Percentiles rank a stretch among this genome's conserved stretches.
Conservation (phyloP, 1,284 basidiomycete species). For the Caloboletus inedulis region DNA sequence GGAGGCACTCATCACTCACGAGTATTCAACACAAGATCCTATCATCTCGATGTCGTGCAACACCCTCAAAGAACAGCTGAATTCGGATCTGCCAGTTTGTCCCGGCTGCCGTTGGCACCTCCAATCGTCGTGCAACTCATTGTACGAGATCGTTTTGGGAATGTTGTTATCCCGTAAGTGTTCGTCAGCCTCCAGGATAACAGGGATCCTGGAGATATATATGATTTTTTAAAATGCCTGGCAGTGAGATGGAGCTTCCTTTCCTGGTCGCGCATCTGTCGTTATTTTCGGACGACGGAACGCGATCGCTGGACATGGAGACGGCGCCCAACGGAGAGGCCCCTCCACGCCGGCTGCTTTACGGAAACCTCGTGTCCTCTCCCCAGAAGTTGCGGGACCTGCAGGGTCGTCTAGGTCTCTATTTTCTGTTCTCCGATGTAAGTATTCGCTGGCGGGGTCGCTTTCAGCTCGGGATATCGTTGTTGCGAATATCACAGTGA, state of each 20-base stretch:
- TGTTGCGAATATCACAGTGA: constrained; percentile 77
- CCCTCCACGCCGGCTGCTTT: constrained; percentile 60
- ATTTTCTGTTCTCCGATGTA: constrained; percentile 88
- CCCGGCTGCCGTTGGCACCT: constrained; percentile 77
- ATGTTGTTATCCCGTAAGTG: constrained; percentile 66
- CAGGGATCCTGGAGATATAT: constrained; percentile 23
- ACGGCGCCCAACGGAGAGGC: constrained; percentile 44
- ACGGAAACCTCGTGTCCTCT: constrained; percentile 82
- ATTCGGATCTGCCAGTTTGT: constrained; percentile 71
- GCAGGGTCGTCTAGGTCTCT: constrained; percentile 73
- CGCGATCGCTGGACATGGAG: constrained; percentile 54
- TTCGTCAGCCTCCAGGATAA: constrained; percentile 21
- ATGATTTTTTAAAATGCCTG: constrained; percentile 18
- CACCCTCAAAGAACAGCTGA: constrained; percentile 77
- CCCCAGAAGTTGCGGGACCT: constrained; percentile 74
- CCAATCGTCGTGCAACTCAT: constrained; percentile 76
- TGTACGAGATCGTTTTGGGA: constrained; percentile 67
- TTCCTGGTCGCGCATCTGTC: constrained; percentile 81
- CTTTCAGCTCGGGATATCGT: constrained; percentile 71
- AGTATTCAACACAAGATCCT: constrained; percentile 46
- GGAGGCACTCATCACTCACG: constrained; percentile 21
- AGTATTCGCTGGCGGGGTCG: constrained; percentile 75
- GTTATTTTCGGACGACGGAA: constrained; percentile 61
- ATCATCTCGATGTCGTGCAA: constrained; percentile 76
- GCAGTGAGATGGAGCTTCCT: constrained; percentile 74